Evolutionary conservation across 148 eudicot species (phyloP).

Genomic region (Pharnaceum exiguum): DNA sequence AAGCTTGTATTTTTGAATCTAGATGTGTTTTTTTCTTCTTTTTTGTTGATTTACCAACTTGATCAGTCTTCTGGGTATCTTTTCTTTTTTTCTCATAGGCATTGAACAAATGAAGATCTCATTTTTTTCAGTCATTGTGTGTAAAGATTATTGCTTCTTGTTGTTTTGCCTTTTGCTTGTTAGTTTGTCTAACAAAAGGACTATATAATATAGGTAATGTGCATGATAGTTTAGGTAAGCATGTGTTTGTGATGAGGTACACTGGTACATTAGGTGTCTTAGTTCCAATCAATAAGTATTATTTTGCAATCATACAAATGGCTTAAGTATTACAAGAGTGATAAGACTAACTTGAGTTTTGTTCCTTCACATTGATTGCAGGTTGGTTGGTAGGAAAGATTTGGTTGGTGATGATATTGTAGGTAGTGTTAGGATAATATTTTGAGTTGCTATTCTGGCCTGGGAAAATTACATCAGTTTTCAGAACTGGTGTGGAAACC

Average conservation of each 20-base stretch:
- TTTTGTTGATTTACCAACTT: neutral
- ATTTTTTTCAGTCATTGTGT: no score
- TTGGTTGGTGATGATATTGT: neutral
- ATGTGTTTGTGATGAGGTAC: no score
- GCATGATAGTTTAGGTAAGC: no score
- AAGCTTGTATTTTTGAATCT: conserved; percentile 4
- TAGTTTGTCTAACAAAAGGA: no score
- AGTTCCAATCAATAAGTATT: neutral
- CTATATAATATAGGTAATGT: no score
- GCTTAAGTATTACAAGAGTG: neutral
- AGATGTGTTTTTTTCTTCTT: neutral
- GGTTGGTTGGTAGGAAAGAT: conserved; percentile 9
- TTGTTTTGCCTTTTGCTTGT: no score
- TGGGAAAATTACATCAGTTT: conserved; percentile 26
- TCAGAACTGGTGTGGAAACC: conserved; percentile 28
- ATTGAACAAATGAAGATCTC: no score
- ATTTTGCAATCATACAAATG: neutral
- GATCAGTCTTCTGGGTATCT: neutral
- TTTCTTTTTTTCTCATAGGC: no score
- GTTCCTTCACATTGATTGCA: conserved; percentile 10
- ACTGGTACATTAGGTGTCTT: no score
- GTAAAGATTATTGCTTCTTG: no score
- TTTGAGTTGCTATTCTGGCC: conserved; percentile 33
- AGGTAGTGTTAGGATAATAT: conserved; percentile 6
- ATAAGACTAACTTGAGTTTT: neutral